Evolutionary conservation across 345 rosid species (phyloP), one percentile per base, ranked within the genome.

Genomic region (Cochlearia excelsa): DNA sequence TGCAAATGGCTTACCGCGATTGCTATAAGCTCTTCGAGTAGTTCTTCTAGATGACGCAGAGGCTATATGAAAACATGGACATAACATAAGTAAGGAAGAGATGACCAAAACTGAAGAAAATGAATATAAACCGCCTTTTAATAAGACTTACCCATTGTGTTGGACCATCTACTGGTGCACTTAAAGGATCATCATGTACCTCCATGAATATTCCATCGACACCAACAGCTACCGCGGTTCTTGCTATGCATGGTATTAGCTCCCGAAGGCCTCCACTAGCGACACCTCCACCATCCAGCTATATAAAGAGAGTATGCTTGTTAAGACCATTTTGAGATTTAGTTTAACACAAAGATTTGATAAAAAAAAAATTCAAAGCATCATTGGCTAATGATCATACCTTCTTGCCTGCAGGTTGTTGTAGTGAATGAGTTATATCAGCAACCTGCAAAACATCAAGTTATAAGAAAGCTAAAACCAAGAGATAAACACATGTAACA

Each of bases 241-340:
- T 85, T 40, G 99, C 91, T 76, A 87, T 87, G 85, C 99, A 89
- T 43, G 97, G 99, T 68, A 93, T 89, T 40, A 87, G 61, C 53
- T 89, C 97, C 10, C 99, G 94, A 71, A 89, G 94, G 44, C 99
- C 99, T 54, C 99, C 97, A 72, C 99, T 93, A 30, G 99, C 99
- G 71, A 93, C 91, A 76, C 95, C 97, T 67, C 97, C 97, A 66
- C 95, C 94, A 47, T 89, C 95, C 88, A 93, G 71, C 99, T 93
- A 68, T n/a, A 77, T 2, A 38, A 58, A 16, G 9, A 54, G 66
- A 37, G 61, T 40, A 65, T 7, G 23, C 23, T 16, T 16, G 23
- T 16, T 16, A 16, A 16, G 23, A 16, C 23, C 23, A 16, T 16
- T 16, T 16, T 16, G 23, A 16, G 23, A 16, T 16, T 16, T 16